phyloP scores from a whole-genome alignment of 805 yeast species.

The Yarrowia alimentaria region DNA sequence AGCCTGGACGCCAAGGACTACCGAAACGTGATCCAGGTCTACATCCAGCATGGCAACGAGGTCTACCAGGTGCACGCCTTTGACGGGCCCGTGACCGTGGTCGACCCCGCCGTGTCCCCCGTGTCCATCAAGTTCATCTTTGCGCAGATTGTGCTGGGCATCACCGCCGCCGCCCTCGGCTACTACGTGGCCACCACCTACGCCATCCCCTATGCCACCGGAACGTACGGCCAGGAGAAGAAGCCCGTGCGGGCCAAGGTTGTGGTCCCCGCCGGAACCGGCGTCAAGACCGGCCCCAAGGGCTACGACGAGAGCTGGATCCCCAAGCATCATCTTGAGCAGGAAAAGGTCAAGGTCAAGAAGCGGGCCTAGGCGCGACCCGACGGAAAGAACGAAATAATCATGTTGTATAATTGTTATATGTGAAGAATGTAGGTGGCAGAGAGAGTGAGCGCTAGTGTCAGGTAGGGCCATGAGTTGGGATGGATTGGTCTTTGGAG shows the following conservation, averaged over 20 bases:
- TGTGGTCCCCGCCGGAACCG: slow-evolving; percentile 27
- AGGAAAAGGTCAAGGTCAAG: slow-evolving; percentile 30
- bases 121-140: slow-evolving; percentile 71
- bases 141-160: slow-evolving; percentile 54
- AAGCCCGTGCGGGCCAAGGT: slow-evolving; percentile 28
- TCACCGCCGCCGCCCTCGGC: slow-evolving; percentile 49
- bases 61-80: slow-evolving; percentile 32
- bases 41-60: slow-evolving; percentile 32
- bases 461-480: too few species aligned
- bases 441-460: too few species aligned
- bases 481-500: too few species aligned
- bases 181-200: slow-evolving; percentile 42
- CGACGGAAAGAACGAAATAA: slow-evolving; percentile 3
- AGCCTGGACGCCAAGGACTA: slow-evolving; percentile 49
- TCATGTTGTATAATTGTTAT: slow-evolving; percentile 32
- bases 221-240: slow-evolving; percentile 19
- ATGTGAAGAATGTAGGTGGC: too few species aligned
- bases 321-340: slow-evolving; percentile 45
- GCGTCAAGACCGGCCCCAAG: slow-evolving; percentile 36
- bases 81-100: slow-evolving; percentile 46
- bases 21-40: slow-evolving; percentile 43
- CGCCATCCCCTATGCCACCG: slow-evolving; percentile 39
- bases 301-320: slow-evolving; percentile 46
- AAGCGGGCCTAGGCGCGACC: slow-evolving; percentile 29
- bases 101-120: slow-evolving; percentile 64